A percentile compares a stretch with the other conserved stretches of the same genome.
Evolutionary conservation across 2,329 filamentous ascomycete species (phyloP).

Genomic region (Xylaria hypoxylon): DNA sequence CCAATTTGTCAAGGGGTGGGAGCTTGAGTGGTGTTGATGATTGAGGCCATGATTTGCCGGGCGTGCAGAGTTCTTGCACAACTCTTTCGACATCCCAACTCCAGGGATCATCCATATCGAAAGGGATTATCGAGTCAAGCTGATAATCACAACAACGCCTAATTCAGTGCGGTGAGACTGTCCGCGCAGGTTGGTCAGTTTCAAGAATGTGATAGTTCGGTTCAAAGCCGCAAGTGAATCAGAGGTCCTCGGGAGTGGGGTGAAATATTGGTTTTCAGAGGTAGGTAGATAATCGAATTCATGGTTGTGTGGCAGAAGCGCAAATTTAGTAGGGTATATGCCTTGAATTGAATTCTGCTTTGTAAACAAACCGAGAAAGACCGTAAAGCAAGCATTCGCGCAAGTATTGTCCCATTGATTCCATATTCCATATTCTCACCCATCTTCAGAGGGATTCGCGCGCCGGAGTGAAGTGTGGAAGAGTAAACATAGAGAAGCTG

Average conservation of each 20-base stretch:
- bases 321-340: background rate
- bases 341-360: background rate
- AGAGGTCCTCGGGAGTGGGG: background rate
- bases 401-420: background rate
- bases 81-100: conserved; percentile 77
- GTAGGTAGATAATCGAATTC: background rate
- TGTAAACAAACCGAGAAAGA: background rate
- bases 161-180: conserved; percentile 6
- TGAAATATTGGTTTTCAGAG: background rate
- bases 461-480: background rate
- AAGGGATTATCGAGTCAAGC: conserved; percentile 1
- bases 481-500: background rate
- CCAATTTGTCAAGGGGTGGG: conserved; percentile 65
- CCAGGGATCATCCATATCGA: conserved; percentile 71
- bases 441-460: background rate
- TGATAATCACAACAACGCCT: conserved; percentile 14
- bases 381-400: background rate
- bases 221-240: background rate
- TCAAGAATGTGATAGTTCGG: background rate
- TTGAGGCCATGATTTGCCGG: conserved; percentile 60
- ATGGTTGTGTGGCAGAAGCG: background rate
- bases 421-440: background rate
- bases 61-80: conserved; percentile 71
- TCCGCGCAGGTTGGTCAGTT: conserved; percentile 10
- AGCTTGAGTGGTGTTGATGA: conserved; percentile 54